Evolutionary conservation across 108 stramenopile species (phyloP).

Genomic region (Cyclostephanos invisitatus): DNA sequence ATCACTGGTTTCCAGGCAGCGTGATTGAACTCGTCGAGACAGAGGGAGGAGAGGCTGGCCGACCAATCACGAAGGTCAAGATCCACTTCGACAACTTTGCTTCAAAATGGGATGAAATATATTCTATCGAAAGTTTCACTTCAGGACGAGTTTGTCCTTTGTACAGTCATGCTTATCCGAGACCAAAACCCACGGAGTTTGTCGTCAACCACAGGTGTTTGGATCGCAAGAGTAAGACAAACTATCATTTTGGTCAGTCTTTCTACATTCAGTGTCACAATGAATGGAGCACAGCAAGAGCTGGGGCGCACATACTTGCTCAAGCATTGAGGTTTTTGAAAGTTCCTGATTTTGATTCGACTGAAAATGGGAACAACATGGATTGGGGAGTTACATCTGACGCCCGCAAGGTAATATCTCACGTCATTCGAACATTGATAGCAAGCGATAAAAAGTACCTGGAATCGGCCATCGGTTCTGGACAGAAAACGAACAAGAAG

Average conservation of each 20-base stretch:
- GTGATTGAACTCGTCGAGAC: slow-evolving; percentile 74
- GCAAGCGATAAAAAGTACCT: slow-evolving; percentile 67
- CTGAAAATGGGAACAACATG: slow-evolving; percentile 38
- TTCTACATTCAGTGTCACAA: slow-evolving; percentile 78
- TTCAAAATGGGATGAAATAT: slow-evolving; percentile 92
- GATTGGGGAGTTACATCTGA: slow-evolving; percentile 29
- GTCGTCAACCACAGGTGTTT: slow-evolving; percentile 69
- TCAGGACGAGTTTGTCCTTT: slow-evolving; percentile 75
- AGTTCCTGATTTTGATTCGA: slow-evolving; percentile 12
- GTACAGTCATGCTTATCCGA: slow-evolving; percentile 75
- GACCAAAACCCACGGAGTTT: slow-evolving; percentile 79
- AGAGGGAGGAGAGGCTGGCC: slow-evolving; percentile 26
- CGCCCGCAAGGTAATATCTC: slow-evolving; percentile 59
- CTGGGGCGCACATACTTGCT: slow-evolving; percentile 88
- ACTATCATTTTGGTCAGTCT: slow-evolving; percentile 67
- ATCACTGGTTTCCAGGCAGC: slow-evolving; percentile 90
- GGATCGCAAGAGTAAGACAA: slow-evolving; percentile 46
- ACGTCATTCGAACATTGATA: slow-evolving; percentile 68
- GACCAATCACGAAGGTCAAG: slow-evolving; percentile 56
- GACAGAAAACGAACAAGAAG: slow-evolving; percentile 23
- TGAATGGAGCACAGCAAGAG: slow-evolving; percentile 90
- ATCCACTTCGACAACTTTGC: slow-evolving; percentile 95
- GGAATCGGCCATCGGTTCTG: slow-evolving; percentile 51
- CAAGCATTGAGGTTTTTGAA: slow-evolving; percentile 83
- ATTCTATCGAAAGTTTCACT: slow-evolving; percentile 75